phyloP scores from a whole-genome alignment of 192 early-diverging fungal genomes.

The Coemansia sp. region DNA sequence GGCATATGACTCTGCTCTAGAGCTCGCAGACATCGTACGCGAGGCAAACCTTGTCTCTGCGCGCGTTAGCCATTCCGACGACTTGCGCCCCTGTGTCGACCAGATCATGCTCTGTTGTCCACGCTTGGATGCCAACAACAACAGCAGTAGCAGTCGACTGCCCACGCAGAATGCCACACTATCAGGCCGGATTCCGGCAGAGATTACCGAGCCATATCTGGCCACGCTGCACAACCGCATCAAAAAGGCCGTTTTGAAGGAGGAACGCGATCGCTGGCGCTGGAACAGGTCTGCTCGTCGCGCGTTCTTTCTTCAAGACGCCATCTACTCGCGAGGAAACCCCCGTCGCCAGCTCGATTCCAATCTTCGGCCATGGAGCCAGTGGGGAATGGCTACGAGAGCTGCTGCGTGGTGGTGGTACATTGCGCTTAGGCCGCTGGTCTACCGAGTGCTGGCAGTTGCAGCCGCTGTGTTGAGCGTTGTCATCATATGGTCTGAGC shows the following conservation, averaged over 20 bases:
- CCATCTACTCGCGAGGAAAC: constrained; percentile 67
- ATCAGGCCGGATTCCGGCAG: constrained; percentile 47
- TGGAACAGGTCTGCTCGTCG: constrained; percentile 70
- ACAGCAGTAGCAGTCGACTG: neutral
- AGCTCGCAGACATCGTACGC: constrained; percentile 64
- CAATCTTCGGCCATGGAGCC: constrained; percentile 53
- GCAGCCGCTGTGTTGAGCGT: constrained; percentile 64
- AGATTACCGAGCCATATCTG: constrained; percentile 66
- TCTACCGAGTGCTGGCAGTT: constrained; percentile 61
- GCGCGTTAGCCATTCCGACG: constrained; percentile 43
- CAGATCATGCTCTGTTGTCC: constrained; percentile 62
- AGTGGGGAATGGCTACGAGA: constrained; percentile 39
- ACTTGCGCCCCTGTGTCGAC: constrained; percentile 64
- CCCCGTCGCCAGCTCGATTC: constrained; percentile 63
- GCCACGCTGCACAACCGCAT: constrained; percentile 67
- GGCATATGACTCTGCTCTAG: constrained; percentile 78
- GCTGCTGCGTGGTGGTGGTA: constrained; percentile 84
- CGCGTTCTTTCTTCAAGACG: constrained; percentile 85
- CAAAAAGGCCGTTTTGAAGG: constrained; percentile 67
- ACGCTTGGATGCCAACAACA: neutral
- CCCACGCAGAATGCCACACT: constrained; percentile 1
- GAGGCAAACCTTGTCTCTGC: constrained; percentile 35
- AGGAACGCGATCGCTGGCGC: constrained; percentile 76
- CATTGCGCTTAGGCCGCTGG: constrained; percentile 66
- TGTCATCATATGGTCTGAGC: constrained; percentile 89